Conservation (phyloP, 495 filamentous ascomycete species). For the Penicillium antarcticum region DNA sequence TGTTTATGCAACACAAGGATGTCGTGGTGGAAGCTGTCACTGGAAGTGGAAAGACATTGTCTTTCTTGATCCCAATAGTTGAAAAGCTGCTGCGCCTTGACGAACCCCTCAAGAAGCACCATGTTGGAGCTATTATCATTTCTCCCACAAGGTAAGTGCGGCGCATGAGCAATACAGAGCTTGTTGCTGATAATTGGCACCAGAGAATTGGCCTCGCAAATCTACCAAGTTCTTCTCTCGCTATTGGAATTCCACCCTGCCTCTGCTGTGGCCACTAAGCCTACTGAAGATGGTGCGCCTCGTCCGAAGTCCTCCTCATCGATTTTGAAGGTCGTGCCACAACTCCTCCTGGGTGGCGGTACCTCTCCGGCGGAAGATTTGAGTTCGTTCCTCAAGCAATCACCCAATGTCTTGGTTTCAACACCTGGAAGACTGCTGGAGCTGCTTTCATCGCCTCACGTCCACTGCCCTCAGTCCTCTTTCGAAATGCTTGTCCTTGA, state of each 20-base stretch:
- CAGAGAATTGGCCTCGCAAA: constrained; percentile 87
- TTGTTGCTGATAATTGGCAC: constrained; percentile 8
- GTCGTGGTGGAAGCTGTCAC: constrained; percentile 97
- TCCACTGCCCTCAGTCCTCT: constrained; percentile 80
- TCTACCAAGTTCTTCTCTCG: constrained; percentile 73
- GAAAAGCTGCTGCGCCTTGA: constrained; percentile 75
- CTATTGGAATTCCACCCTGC: constrained; percentile 78
- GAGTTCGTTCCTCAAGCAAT: constrained; percentile 69
- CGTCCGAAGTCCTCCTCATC: constrained; percentile 48
- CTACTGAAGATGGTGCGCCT: constrained; percentile 51
- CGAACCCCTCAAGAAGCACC: constrained; percentile 79
- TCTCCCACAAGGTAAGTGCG: constrained; percentile 69
- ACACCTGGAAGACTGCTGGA: constrained; percentile 90
- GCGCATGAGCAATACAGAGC: not conserved
- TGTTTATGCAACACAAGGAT: constrained; percentile 92
- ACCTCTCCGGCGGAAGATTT: constrained; percentile 83
- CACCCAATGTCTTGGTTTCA: constrained; percentile 81
- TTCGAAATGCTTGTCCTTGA: constrained; percentile 91
- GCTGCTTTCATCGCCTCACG: constrained; percentile 83
- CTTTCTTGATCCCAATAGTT: constrained; percentile 84
- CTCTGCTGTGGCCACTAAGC: constrained; percentile 62
- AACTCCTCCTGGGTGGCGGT: constrained; percentile 84
- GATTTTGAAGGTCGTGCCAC: constrained; percentile 65
- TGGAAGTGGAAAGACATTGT: constrained; percentile 90
- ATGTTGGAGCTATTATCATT: constrained; percentile 86